phyloP scores from a whole-genome alignment of 805 yeast genomes.

The Tetrapisispora arboricola region DNA sequence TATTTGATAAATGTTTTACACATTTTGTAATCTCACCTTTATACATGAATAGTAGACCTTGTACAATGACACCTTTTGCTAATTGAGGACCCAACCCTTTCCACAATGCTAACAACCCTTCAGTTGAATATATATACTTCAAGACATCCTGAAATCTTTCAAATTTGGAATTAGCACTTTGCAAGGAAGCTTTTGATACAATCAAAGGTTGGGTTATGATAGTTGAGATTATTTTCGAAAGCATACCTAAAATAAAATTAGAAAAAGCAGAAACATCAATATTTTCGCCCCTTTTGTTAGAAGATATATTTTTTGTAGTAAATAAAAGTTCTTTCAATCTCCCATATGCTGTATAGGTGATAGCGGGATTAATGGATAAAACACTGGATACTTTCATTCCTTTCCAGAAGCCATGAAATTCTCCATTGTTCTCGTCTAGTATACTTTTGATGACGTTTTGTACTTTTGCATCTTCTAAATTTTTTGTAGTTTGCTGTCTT shows the following conservation, averaged over 20 bases:
- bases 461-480: constrained; percentile 22
- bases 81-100: constrained; percentile 76
- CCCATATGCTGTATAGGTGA: constrained; percentile 75
- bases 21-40: constrained; percentile 49
- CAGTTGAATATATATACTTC: constrained; percentile 47
- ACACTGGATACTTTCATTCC: constrained; percentile 75
- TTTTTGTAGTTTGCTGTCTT: constrained; percentile 47
- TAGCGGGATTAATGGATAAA: constrained; percentile 73
- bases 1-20: constrained; percentile 6
- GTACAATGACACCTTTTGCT: constrained; percentile 71
- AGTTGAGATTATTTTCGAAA: constrained; percentile 74
- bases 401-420: constrained; percentile 66
- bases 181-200: constrained; percentile 75
- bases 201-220: constrained; percentile 75
- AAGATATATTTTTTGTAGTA: constrained; percentile 17
- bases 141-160: constrained; percentile 55
- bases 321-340: constrained; percentile 46
- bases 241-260: constrained; percentile 64
- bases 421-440: constrained; percentile 47
- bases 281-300: constrained; percentile 1
- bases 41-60: constrained; percentile 74
- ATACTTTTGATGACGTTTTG: constrained; percentile 32
- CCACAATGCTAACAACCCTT: constrained; percentile 58
- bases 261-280: constrained; percentile 46
- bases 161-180: constrained; percentile 40